Evolutionary conservation across 2,329 filamentous ascomycete genomes (phyloP).

Genomic region (Colletotrichum acutatum): DNA sequence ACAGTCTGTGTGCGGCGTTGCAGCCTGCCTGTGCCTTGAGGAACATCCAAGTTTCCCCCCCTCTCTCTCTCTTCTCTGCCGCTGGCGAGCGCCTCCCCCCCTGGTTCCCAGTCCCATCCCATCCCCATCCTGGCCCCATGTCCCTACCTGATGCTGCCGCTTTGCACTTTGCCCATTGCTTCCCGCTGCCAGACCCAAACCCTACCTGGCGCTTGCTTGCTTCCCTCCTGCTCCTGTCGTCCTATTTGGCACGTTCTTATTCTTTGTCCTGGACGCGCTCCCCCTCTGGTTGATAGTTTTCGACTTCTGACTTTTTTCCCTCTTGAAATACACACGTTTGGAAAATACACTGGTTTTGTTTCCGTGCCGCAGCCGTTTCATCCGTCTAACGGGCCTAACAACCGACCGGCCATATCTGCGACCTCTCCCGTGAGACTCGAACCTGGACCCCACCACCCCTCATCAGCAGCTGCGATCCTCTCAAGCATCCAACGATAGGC

Average conservation of each 20-base stretch:
- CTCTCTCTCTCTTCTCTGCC: conserved; percentile 2
- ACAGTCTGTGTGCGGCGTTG: background rate
- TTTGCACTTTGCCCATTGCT: conserved; percentile 17
- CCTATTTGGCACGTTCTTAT: conserved; percentile 30
- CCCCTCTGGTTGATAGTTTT: background rate
- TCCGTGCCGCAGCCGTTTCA: conserved; percentile 24
- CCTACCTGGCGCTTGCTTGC: conserved; percentile 18
- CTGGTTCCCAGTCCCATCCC: conserved; percentile 8
- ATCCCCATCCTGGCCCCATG: conserved; percentile 1
- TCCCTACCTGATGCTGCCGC: conserved; percentile 21
- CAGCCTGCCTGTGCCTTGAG: background rate
- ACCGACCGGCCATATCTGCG: conserved; percentile 35
- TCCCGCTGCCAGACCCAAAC: conserved; percentile 23
- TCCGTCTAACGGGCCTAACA: conserved; percentile 20
- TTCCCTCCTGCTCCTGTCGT: conserved; percentile 1
- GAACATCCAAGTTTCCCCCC: background rate
- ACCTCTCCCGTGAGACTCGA: conserved; percentile 26
- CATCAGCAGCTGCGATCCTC: conserved; percentile 29
- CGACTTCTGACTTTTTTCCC: background rate
- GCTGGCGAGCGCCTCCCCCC: conserved; percentile 26
- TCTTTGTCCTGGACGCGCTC: conserved; percentile 19
- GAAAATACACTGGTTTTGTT: background rate
- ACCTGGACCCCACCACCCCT: conserved; percentile 32
- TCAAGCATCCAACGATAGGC: conserved; percentile 28
- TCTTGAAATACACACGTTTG: background rate